Evolutionary conservation across 2,329 filamentous ascomycete species (phyloP).

Genomic region (Dendryphion nanum): DNA sequence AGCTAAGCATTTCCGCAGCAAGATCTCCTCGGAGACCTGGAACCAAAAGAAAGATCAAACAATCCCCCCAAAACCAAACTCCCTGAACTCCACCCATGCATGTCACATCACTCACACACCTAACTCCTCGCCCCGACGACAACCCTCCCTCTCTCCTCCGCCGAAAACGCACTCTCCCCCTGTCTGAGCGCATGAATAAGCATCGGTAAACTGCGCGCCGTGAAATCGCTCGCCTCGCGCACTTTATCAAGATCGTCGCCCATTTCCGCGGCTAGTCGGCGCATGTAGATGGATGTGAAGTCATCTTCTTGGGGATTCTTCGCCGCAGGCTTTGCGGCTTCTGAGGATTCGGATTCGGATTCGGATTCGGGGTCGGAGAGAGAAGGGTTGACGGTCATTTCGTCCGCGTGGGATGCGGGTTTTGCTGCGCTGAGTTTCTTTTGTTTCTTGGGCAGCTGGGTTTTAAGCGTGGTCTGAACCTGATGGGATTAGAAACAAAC

Average conservation of each 20-base stretch:
- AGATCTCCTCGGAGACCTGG: too few species aligned
- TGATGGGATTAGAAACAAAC: background rate
- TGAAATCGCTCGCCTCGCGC: slow-evolving; percentile 69
- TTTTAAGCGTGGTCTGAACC: background rate
- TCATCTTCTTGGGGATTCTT: slow-evolving; percentile 16
- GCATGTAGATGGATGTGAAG: slow-evolving; percentile 68
- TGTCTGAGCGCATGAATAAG: slow-evolving; percentile 68
- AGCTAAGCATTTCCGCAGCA: too few species aligned
- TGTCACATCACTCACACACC: too few species aligned
- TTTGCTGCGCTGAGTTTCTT: slow-evolving; percentile 2
- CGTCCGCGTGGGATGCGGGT: background rate
- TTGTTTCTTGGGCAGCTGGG: slow-evolving; percentile 1
- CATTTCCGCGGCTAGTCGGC: slow-evolving; percentile 67
- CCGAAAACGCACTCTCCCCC: slow-evolving; percentile 61
- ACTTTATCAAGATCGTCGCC: slow-evolving; percentile 72
- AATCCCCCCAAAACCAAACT: too few species aligned
- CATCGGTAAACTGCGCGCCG: slow-evolving; percentile 59
- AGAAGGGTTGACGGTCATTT: slow-evolving; percentile 2
- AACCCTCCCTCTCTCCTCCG: slow-evolving; percentile 51
- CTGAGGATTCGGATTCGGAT: slow-evolving; percentile 3
- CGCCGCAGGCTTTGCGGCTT: background rate
- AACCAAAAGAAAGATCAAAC: too few species aligned
- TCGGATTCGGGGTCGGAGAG: background rate
- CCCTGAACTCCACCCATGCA: too few species aligned
- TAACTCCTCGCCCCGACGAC: too few species aligned